phyloP scores from a whole-genome alignment of 2,329 filamentous ascomycete species.

The Aspergillus fischeri region DNA sequence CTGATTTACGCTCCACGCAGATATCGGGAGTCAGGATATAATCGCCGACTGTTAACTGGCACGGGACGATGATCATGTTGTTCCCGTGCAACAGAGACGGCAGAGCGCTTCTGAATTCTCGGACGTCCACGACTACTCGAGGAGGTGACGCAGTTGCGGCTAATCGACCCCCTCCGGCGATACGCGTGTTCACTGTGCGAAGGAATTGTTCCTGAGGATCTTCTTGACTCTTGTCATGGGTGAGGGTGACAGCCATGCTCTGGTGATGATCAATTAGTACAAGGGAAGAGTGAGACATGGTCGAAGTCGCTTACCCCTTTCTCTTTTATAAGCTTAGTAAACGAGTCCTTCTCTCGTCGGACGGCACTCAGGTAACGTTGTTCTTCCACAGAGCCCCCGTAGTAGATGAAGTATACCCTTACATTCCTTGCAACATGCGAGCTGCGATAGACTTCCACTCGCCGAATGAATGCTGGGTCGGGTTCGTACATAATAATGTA shows the following conservation, averaged over 20 bases:
- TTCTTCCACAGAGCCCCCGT: conserved; percentile 90
- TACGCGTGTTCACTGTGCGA: conserved; percentile 91
- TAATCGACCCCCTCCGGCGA: conserved; percentile 85
- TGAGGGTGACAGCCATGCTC: conserved; percentile 85
- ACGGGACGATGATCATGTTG: conserved; percentile 83
- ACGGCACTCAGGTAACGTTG: conserved; percentile 87
- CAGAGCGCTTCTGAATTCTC: conserved; percentile 89
- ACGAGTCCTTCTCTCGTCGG: conserved; percentile 92
- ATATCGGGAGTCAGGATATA: conserved; percentile 90
- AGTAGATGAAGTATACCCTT: conserved; percentile 95
- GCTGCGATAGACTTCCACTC: conserved; percentile 92
- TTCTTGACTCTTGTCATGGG: conserved; percentile 65
- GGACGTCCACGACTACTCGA: conserved; percentile 88
- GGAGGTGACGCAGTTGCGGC: conserved; percentile 81
- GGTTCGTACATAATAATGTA: conserved; percentile 99
- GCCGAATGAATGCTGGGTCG: conserved; percentile 86
- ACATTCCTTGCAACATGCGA: conserved; percentile 88
- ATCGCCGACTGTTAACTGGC: conserved; percentile 93
- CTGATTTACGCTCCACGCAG: conserved; percentile 90
- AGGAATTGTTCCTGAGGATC: conserved; percentile 90
- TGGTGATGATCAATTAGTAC: conserved; percentile 21
- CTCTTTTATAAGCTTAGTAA: conserved; percentile 91
- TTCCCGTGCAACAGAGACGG: conserved; percentile 88
- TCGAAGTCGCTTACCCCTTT: conserved; percentile 57
- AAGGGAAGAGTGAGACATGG: background rate